phyloP scores from a whole-genome alignment of 108 stramenopile species.

The Mediolabrus comicus region DNA sequence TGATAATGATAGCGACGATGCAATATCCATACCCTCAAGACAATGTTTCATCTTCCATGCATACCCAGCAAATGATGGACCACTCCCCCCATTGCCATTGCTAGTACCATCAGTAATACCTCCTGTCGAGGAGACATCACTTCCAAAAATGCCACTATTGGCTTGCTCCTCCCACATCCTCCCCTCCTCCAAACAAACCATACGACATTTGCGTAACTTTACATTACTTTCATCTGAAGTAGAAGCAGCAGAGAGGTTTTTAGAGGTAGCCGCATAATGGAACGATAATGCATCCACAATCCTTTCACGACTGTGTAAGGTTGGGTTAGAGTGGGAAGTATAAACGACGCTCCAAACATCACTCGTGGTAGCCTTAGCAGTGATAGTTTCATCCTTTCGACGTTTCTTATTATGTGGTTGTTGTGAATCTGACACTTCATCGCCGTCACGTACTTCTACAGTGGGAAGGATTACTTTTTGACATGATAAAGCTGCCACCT shows the following conservation, averaged over 20 bases:
- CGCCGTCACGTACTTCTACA: background rate
- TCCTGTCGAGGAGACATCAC: background rate
- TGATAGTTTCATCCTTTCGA: background rate
- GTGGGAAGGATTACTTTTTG: slow-evolving; percentile 32
- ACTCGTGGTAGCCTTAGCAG: background rate
- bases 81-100: too few relatives aligned
- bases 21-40: slow-evolving; percentile 31
- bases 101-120: background rate
- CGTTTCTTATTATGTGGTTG: background rate
- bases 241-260: background rate
- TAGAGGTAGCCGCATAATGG: slow-evolving; percentile 12
- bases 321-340: slow-evolving; percentile 10
- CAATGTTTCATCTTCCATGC: slow-evolving; percentile 37
- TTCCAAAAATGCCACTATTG: background rate
- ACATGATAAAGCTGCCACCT: slow-evolving; percentile 36
- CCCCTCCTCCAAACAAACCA: slow-evolving; percentile 31
- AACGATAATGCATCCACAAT: slow-evolving; percentile 43
- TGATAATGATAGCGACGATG: background rate
- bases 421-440: background rate
- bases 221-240: background rate
- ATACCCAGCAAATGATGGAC: slow-evolving; percentile 16
- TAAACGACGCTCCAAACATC: slow-evolving; percentile 24
- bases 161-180: slow-evolving; percentile 16
- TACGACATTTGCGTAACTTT: slow-evolving; percentile 11
- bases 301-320: slow-evolving; percentile 19